Base-by-base conservation (phyloP, 345 rosid genomes). In the Populus deltoides region DNA sequence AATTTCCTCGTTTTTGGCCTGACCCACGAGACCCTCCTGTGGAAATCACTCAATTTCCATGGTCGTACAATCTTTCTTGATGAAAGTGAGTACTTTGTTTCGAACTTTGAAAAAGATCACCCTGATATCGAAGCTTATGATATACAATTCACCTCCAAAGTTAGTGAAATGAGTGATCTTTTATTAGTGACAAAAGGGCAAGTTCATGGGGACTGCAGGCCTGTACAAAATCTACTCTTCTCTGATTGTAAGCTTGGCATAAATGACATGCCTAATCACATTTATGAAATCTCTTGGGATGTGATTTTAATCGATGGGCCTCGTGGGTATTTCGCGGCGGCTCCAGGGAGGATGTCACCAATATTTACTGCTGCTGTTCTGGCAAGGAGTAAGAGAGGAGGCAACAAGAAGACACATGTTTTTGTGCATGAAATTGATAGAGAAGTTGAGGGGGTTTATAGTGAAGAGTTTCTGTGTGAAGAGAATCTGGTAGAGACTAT, bases 291-390 rank as follows among this genome's bases (percentile, higher is more conserved):
- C 71, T 83, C 84, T 5, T 95, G 99, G 98, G 98, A 95, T 78
- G 88, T 89, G 74, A 90, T 93, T 71, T 67, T 95, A 68, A 77
- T 95, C 35, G 98, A 95, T 62, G 98, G 98, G 8, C 98, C 98
- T 0, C 86, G 90, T 53, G 99, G 96, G 36, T 90, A 88, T 78
- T 84, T 68, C 25, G 71, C 72, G 22, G 86, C 81, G 7, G 88
- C 94, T 2, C 96, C 97, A 1, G 99, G 98, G 65, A 78, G 99
- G 76, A 92, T 95, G 99, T 81, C 99, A 33, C 86, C 97, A 63
- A 90, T 95, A 35, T 95, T 90, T 78, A 93, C 97, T 27, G 85
- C 98, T 53, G 91, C 87, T 29, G 99, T 95, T 66, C 66, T 93
- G 81, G 93, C 96, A 7, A 88, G 89, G 83, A 93, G 94, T 81